These are phyloP conservation scores for Gossypium mustelinum DNA, from an alignment of 345 rosid species.

Conservation along the genomic window DNA sequence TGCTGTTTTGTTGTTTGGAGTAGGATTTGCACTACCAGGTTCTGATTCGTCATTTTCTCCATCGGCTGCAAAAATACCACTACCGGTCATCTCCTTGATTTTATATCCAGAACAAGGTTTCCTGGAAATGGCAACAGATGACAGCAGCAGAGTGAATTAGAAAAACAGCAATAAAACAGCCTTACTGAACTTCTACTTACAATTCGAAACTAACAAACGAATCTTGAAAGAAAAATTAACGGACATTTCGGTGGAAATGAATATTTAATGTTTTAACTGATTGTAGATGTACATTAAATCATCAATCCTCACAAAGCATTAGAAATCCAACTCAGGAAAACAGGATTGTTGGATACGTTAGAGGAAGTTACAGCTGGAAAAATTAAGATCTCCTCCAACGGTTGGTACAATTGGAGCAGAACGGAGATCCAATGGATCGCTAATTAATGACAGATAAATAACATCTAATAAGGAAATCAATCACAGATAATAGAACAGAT, in stretches of 20 bases:
- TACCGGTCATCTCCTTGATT: slow-evolving; percentile 92
- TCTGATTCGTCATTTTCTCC: slow-evolving; percentile 52
- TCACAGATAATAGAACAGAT: slow-evolving; percentile 1
- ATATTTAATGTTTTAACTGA: background rate
- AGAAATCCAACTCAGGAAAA: background rate
- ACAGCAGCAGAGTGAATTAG: background rate
- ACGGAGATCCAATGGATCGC: background rate
- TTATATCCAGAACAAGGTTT: slow-evolving; percentile 92
- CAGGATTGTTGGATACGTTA: background rate
- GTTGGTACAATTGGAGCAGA: background rate
- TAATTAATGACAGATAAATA: background rate
- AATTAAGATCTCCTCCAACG: background rate
- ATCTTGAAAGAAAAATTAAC: background rate
- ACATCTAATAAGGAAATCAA: background rate
- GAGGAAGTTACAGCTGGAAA: background rate
- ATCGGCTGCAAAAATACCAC: slow-evolving; percentile 74
- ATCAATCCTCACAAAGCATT: background rate
- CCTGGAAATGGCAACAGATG: slow-evolving; percentile 35
- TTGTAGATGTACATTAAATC: background rate
- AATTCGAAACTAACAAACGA: background rate
- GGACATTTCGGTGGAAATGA: background rate
- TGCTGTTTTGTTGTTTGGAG: slow-evolving; percentile 47
- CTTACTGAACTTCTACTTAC: background rate
- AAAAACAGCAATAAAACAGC: background rate
- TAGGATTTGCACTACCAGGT: slow-evolving; percentile 43